These are phyloP conservation scores for Brassica hybrid DNA, from an alignment of 441 rosid genomes.

Conservation along the genomic window DNA sequence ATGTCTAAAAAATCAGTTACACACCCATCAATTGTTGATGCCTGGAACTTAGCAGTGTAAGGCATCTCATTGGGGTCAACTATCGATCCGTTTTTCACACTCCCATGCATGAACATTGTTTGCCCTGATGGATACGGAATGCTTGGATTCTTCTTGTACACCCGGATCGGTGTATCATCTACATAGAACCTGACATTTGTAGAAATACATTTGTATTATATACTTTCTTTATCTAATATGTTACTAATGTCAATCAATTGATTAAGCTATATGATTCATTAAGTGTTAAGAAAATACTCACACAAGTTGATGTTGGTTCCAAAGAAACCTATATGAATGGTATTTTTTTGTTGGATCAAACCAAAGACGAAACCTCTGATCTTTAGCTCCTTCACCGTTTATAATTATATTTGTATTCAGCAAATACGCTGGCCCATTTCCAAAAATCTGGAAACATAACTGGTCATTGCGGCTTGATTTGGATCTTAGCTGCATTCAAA, in stretches of 20 bases:
- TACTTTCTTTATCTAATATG: not conserved
- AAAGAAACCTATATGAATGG: conserved; percentile 48
- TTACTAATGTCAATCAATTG: conserved; percentile 6
- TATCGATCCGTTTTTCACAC: conserved; percentile 31
- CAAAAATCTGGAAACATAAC: conserved; percentile 53
- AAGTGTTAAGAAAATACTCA: conserved; percentile 29
- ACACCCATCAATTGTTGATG: conserved; percentile 46
- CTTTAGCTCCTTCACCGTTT: conserved; percentile 47
- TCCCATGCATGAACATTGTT: conserved; percentile 45
- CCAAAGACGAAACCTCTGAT: conserved; percentile 53
- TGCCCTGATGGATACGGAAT: conserved; percentile 41
- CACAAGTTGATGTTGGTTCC: conserved; percentile 48
- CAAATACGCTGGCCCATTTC: conserved; percentile 45
- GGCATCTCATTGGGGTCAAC: conserved; percentile 41
- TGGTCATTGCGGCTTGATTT: conserved; percentile 45
- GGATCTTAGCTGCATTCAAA: conserved; percentile 44
- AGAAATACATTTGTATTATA: not conserved
- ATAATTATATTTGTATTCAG: conserved; percentile 49
- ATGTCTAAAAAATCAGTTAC: not conserved
- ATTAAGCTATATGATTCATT: conserved; percentile 2
- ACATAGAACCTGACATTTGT: conserved; percentile 44
- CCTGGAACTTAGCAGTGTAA: conserved; percentile 44
- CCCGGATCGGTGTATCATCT: conserved; percentile 46
- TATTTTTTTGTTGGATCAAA: conserved; percentile 52
- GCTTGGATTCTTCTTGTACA: conserved; percentile 36